Base-by-base conservation (phyloP, 139 green algal genomes). In the Volvox reticuliferus region DNA sequence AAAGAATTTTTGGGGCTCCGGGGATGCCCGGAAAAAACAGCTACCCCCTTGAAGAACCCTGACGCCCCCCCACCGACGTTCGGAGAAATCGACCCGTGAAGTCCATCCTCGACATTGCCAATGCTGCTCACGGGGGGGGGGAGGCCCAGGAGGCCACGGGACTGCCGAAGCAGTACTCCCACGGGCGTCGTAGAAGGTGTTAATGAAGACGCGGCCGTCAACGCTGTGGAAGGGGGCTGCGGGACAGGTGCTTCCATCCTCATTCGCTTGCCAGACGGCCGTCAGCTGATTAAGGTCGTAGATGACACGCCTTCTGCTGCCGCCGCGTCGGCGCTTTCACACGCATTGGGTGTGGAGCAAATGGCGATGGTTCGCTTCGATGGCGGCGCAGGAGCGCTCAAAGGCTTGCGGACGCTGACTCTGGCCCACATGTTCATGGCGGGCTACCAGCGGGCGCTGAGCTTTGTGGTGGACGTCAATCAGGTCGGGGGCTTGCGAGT, bases 381-480 rank as follows among this genome's bases (percentile, higher is more conserved):
- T 30, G 85, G 85, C 69, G 85, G n/a, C 0, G 36, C n/a, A 20
- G 85, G 85, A 19, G 85, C 37, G 18, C 69, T 82, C 28, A 73
- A 71, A 30, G 85, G 85, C 65, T n/a, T 89, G 69, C 68, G 69
- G 5, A 71, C 81, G 85, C 37, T 89, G 69, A 89, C 85, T n/a
- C 85, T 89, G 85, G 85, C 69, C 14, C 17, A 82, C 28, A n/a
- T 28, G 0, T 82, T 82, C 69, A 89, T 89, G 85, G 85, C 19
- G 18, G 1, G 33, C 9, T 89, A 82, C 69, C 14, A 55, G 6
- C 37, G 85, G 13, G 85, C 37, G 17, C 20, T 82, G 37, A 82
- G 37, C 69, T 89, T 89, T 71, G 69, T 89, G 28, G 69, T 82
- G 69, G 69, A 82, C 35, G 85, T 79, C 3, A 44, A 44, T 5